These are phyloP conservation scores for Marchantia polymorpha DNA, from an alignment of 225 moss, liverwort and hornwort species.

Conservation along the genomic window DNA sequence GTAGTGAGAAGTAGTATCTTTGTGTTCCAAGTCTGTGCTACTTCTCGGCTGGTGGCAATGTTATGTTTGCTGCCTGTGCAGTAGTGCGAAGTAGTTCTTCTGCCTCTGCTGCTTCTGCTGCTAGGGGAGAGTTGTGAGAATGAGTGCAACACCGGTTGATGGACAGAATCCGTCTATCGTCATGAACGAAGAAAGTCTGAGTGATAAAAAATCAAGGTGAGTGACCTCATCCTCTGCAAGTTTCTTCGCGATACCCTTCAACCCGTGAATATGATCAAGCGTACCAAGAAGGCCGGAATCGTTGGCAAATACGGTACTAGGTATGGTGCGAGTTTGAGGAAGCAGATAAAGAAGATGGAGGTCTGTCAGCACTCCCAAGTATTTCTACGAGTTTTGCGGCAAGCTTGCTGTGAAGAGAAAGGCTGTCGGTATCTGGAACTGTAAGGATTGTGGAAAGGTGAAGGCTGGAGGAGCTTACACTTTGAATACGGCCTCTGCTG, in stretches of 20 bases:
- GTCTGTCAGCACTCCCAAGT: constrained; percentile 56
- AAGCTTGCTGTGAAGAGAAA: constrained; percentile 88
- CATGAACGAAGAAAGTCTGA: too few relatives aligned
- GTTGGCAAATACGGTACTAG: constrained; percentile 76
- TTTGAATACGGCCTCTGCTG: constrained; percentile 77
- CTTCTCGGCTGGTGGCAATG: too few relatives aligned
- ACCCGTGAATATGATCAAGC: constrained; percentile 38
- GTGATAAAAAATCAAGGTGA: too few relatives aligned
- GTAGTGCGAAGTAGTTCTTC: too few relatives aligned
- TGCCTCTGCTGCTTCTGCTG: too few relatives aligned
- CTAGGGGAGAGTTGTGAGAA: too few relatives aligned
- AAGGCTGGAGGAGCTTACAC: constrained; percentile 88
- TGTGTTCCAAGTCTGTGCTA: too few relatives aligned
- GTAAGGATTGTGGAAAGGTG: constrained; percentile 81
- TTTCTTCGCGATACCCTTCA: neutral
- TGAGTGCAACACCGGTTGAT: too few relatives aligned
- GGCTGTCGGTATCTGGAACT: constrained; percentile 80
- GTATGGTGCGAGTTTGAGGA: constrained; percentile 79
- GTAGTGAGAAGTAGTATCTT: too few relatives aligned
- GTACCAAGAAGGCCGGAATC: constrained; percentile 76
- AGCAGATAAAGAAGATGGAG: constrained; percentile 67
- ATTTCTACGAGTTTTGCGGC: constrained; percentile 78
- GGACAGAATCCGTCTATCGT: too few relatives aligned
- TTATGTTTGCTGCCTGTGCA: too few relatives aligned
- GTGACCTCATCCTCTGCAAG: too few relatives aligned